Evolutionary conservation across 164 flowering plant genomes (phyloP), one percentile per base, ranked within the genome.

Genomic region (Macadamia tetraphylla): DNA sequence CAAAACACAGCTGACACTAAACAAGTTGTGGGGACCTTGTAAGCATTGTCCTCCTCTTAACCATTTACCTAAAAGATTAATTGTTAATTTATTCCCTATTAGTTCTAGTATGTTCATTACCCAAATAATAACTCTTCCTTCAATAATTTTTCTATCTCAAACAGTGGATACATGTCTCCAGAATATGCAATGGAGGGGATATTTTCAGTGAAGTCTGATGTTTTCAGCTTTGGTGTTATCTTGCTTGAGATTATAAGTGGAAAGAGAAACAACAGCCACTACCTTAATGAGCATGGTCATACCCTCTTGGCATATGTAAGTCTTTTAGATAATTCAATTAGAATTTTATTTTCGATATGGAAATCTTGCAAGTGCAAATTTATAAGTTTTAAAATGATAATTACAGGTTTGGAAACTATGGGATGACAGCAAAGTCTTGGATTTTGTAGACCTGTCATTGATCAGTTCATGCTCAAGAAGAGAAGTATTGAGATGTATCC

Each of bases 11-110:
- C 59, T 1, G 70, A 62, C 6, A 79, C 84, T 0, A 63, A 17
- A 3, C 62, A 73, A 72, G 61, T 79, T 35, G 77, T 74, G 14
- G 84, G 86, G 10, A 81, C 86, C 29, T 79, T 66, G 86, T 81
- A 75, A 75, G 85, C 65, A 10, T 43, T 6, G 7, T 43, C 7
- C 48, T 43, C 48, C 23, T 43, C 48, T 9, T 43, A 43, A 43
- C 9, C 48, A 5, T 9, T 43, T 9, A 43, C 48, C 9, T 43
- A 23, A 23, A 23, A 23, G 23, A 23, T 23, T 23, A 23, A 23
- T 23, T 43, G 9, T 9, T 9, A 43, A 6, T 9, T 43, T 43
- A 43, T 5, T 43, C 48, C 23, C 23, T 23, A 43, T 43, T 5
- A 43, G 9, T 43, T 43, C 48, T 43, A 5, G 48, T 43, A 43